Evolutionary conservation across 2,329 filamentous ascomycete species (phyloP).

Genomic region (Leptoxyphium fumago): DNA sequence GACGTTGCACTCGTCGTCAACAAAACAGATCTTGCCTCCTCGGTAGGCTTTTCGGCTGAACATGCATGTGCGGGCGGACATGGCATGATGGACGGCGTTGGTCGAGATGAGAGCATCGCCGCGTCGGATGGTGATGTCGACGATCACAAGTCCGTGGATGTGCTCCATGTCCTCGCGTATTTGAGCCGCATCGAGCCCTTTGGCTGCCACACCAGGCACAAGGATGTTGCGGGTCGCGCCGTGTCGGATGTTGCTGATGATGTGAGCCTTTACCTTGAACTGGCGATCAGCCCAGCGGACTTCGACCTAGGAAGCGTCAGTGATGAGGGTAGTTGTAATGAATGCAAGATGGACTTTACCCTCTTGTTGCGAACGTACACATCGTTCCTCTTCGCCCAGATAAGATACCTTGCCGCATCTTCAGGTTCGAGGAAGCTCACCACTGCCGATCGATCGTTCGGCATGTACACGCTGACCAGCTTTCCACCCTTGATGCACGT

Average conservation of each 20-base stretch:
- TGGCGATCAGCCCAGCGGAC: conserved; percentile 58
- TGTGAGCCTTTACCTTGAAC: conserved; percentile 47
- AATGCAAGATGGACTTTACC: conserved; percentile 29
- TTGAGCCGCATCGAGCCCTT: conserved; percentile 44
- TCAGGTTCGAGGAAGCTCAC: conserved; percentile 51
- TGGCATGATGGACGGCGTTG: conserved; percentile 62
- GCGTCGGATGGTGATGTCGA: conserved; percentile 46
- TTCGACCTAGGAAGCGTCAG: conserved; percentile 38
- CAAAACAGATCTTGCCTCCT: conserved; percentile 55
- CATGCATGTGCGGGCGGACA: conserved; percentile 67
- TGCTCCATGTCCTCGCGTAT: conserved; percentile 66
- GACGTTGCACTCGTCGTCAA: conserved; percentile 55
- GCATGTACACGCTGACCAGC: conserved; percentile 53
- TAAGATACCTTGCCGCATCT: conserved; percentile 47
- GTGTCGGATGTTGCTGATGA: conserved; percentile 46
- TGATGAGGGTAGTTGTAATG: conserved; percentile 1
- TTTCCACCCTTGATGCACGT: conserved; percentile 53
- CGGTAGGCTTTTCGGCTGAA: conserved; percentile 54
- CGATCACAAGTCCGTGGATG: conserved; percentile 62
- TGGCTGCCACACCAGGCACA: conserved; percentile 38
- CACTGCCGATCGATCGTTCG: conserved; percentile 44
- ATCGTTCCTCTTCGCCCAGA: conserved; percentile 48
- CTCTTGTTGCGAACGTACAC: conserved; percentile 55
- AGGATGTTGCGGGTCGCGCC: conserved; percentile 64
- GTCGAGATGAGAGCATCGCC: conserved; percentile 54